A percentile compares a stretch with the other conserved stretches of the same genome.
Evolutionary conservation across 2,329 filamentous ascomycete species (phyloP).

Genomic region (Thelonectria blattea): DNA sequence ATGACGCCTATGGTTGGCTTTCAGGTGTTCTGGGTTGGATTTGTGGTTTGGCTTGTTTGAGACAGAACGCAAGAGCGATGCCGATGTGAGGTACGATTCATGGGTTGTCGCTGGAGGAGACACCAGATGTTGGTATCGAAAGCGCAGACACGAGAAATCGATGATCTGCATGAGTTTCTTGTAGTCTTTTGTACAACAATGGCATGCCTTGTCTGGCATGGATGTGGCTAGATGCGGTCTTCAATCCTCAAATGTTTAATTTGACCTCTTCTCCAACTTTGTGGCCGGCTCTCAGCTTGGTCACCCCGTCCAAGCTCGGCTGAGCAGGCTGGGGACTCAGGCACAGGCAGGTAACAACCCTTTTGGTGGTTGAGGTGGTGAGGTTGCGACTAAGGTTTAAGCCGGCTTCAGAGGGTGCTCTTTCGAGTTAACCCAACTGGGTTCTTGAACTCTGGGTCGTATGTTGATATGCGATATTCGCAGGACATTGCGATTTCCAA

Average conservation of each 20-base stretch:
- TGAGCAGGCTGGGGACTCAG: background rate
- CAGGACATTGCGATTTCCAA: background rate
- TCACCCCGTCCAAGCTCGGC: background rate
- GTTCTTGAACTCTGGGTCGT: too few species aligned
- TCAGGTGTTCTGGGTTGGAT: background rate
- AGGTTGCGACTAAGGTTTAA: too few species aligned
- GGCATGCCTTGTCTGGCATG: background rate
- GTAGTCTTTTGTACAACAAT: background rate
- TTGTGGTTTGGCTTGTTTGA: background rate
- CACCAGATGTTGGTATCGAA: background rate
- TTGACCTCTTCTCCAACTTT: background rate
- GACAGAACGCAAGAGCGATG: background rate
- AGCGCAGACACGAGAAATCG: background rate
- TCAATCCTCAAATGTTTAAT: background rate
- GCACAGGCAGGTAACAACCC: too few species aligned
- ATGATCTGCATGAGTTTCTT: background rate
- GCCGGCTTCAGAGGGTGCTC: too few species aligned
- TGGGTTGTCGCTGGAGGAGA: background rate
- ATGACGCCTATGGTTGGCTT: background rate
- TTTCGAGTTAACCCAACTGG: too few species aligned
- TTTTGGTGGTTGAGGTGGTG: too few species aligned
- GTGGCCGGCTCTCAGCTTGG: background rate
- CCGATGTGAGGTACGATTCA: background rate
- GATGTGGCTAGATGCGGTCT: background rate
- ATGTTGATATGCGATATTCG: too few species aligned